Base-by-base conservation (phyloP, 2,329 filamentous ascomycete species). In the Ambrosiella xylebori region DNA sequence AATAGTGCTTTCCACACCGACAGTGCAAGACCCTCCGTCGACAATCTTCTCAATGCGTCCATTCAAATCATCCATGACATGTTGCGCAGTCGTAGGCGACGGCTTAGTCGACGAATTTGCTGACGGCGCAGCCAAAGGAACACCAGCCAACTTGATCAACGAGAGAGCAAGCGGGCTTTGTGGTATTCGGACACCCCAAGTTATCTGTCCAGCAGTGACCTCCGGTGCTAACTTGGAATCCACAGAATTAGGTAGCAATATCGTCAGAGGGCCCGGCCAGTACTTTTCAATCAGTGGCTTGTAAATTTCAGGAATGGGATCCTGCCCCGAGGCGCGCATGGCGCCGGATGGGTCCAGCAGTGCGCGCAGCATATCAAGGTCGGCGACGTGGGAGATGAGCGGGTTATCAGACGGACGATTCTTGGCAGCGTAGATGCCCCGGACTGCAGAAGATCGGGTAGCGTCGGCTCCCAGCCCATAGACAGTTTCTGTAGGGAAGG, bases 391-490 rank as follows among this genome's bases (percentile, higher is more conserved):
- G 27, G 96, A 83, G 64, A 98, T 98, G 60, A 98, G 79, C 15
- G 93, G 93, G 68, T 98, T 98, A 67, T 98, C 93, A 6, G 85
- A 86, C 2, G 93, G 93, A 58, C 93, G 75, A 58, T 88, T 86
- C 71, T 98, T 98, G 56, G 88, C 89, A 19, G 80, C 76, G 69
- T 93, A 98, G 63, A 98, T 98, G n/a, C 89, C 90, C 66, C 78
- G 82, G 6, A 97, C 91, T 1, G 91, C 86, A 27, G 73, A 75
- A 65, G 84, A 88, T 64, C 88, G 80, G 35, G 90, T 97, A 9
- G 93, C 93, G 71, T 97, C 93, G 12, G 93, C 93, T n/a, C 89
- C 93, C 7, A 98, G 77, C 0, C 93, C 93, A 68, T 98, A 98
- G 0, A 98, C 93, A 0, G 93, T 98, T 71, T 98, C 93, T 0